Evolutionary conservation across 352 stramenopile genomes (phyloP), one percentile per base, ranked within the genome.

Genomic region (Lagenidium sp.): DNA sequence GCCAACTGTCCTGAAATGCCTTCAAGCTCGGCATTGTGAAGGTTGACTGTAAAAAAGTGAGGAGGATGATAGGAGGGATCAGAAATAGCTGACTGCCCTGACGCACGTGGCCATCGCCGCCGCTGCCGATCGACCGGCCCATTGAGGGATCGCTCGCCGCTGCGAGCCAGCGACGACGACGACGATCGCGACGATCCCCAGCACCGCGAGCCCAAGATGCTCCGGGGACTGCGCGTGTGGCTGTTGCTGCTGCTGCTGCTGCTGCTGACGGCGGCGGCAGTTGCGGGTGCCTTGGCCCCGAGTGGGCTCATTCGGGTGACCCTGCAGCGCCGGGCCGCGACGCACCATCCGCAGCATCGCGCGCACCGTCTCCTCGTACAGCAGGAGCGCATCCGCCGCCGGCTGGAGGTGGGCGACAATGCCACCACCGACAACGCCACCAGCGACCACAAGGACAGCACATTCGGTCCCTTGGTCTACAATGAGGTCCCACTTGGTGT

Each of bases 141-240:
- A n/a, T n/a, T n/a, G n/a, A n/a, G n/a, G n/a, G n/a, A n/a, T n/a
- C n/a, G n/a, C n/a, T n/a, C n/a, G n/a, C n/a, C n/a, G n/a, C n/a
- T n/a, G n/a, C n/a, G n/a, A n/a, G n/a, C n/a, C n/a, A n/a, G n/a
- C 23, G 52, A 59, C 26, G 42, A 56, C 12, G 75, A 73, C 21
- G 66, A 83, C 23, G 67, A 81, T n/a, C 71, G 84, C 23, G 72
- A 85, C 44, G 76, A 84, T 45, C 76, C 84, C 36, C 85, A 85
- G 44, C 68, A 84, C 24, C 57, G 59, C 13, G 60, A 69, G 30
- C 47, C 55, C 0, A 44, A 59, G 20, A 70, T 63, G 36, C 50
- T 85, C 22, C 72, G 85, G 40, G 69, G 70, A 19, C 58, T 87
- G 60, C 85, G 24, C 32, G 18, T 30, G 41, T 24, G 10, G 24